Evolutionary conservation across 2,329 filamentous ascomycete genomes (phyloP).

Genomic region (Diaporthe sp.): DNA sequence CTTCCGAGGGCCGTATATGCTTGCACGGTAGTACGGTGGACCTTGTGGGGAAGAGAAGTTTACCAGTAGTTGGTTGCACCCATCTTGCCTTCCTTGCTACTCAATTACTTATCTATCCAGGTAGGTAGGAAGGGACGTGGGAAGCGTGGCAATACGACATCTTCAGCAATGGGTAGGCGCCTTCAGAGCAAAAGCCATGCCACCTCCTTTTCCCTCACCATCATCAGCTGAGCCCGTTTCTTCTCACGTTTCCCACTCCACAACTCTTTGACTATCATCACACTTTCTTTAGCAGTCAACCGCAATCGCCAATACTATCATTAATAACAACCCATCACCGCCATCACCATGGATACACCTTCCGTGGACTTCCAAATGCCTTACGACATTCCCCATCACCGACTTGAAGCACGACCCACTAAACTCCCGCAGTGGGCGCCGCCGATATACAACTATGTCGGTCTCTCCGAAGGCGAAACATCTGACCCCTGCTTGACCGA

Average conservation of each 20-base stretch:
- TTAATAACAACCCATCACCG: neutral
- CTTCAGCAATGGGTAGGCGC: too few relatives aligned
- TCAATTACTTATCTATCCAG: too few relatives aligned
- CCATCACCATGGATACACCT: neutral
- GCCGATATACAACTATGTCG: neutral
- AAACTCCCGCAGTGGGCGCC: too few relatives aligned
- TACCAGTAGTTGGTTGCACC: too few relatives aligned
- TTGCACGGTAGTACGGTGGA: too few relatives aligned
- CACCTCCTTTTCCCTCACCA: neutral
- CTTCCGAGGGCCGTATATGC: neutral
- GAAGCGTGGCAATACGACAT: neutral
- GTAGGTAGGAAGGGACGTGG: neutral
- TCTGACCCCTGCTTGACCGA: neutral
- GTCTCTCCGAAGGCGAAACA: neutral
- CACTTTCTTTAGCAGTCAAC: neutral
- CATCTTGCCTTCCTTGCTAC: too few relatives aligned
- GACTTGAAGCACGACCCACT: neutral
- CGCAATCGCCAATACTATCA: neutral
- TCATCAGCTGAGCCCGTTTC: neutral
- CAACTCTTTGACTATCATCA: neutral
- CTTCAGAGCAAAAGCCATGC: too few relatives aligned
- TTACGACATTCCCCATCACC: neutral
- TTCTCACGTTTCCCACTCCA: neutral
- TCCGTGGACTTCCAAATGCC: neutral
- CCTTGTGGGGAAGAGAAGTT: too few relatives aligned